Evolutionary conservation across 2,329 filamentous ascomycete species (phyloP).

Genomic region (Epichloe amarillans): DNA sequence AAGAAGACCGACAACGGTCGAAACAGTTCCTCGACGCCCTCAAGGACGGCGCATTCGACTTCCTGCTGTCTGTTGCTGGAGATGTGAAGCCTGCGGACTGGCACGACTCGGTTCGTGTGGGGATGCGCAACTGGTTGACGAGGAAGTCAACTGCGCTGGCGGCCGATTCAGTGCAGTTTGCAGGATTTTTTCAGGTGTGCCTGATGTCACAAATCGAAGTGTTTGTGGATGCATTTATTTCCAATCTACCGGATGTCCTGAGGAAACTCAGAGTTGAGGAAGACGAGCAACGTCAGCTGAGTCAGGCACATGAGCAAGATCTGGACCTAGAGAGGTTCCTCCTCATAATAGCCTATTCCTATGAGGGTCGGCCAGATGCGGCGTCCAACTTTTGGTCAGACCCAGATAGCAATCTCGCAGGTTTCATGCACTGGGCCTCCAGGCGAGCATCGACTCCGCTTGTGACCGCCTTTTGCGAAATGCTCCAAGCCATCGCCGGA

Average conservation of each 20-base stretch:
- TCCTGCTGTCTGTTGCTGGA: conserved; percentile 71
- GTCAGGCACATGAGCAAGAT: conserved; percentile 51
- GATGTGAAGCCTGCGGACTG: conserved; percentile 71
- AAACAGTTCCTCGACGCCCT: conserved; percentile 64
- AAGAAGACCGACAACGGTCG: conserved; percentile 57
- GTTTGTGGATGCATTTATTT: conserved; percentile 86
- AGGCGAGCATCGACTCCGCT: conserved; percentile 89
- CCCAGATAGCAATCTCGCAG: conserved; percentile 81
- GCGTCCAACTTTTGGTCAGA: conserved; percentile 86
- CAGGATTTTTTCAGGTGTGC: conserved; percentile 55
- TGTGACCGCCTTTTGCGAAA: conserved; percentile 91
- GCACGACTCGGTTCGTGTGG: conserved; percentile 75
- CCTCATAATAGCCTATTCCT: conserved; percentile 82
- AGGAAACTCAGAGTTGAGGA: conserved; percentile 77
- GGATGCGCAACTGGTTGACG: conserved; percentile 70
- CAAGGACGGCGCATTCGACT: conserved; percentile 84
- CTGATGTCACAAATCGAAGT: conserved; percentile 72
- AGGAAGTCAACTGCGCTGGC: conserved; percentile 61
- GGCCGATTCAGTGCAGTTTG: conserved; percentile 54
- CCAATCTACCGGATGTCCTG: conserved; percentile 86
- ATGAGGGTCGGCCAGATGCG: conserved; percentile 71
- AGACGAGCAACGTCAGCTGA: conserved; percentile 68
- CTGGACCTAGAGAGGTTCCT: conserved; percentile 79
- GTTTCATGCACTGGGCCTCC: conserved; percentile 96
- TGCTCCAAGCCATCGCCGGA: conserved; percentile 77